Evolutionary conservation across 2,329 filamentous ascomycete genomes (phyloP), one percentile per base, ranked within the genome.

Genomic region (Aspergillus piperis): DNA sequence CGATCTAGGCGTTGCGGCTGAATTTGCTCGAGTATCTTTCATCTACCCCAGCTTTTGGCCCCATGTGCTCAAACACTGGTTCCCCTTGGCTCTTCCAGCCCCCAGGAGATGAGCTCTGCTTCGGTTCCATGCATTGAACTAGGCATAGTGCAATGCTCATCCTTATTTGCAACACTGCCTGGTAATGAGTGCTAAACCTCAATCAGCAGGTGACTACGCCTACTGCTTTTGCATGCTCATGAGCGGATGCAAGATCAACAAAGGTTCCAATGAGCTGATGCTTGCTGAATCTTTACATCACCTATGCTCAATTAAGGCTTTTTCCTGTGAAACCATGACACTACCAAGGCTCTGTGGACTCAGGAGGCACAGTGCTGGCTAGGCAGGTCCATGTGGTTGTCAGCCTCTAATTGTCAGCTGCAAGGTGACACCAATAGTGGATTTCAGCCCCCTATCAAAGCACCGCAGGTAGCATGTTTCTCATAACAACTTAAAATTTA

Each of bases 21-120:
- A 42, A 27, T 11, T 32, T 10, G n/a, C 23, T 48, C 19, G 5
- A 8, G 41, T 5, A 19, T 23, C 54, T 19, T 21, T 50, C 5
- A 42, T 19, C 10, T 27, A 19, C 53, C 53, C 41, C 53, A 25
- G 53, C 32, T 55, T 55, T 55, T 42, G 53, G 25, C 53, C 53
- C 53, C 53, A 32, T 39, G 30, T 11, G n/a, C 38, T 55, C 53
- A 55, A 55, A 55, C 53, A 55, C 53, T 55, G 25, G 53, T 55
- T 55, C 38, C 13, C 15, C 39, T 32, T 55, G 39, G 42, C 39
- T 41, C 17, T 39, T 17, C 27, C 30, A 27, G 23, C 39, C 17
- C 27, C 4, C 41, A 19, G 42, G 39, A 30, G 6, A 36, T 21
- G 10, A 41, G 21, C 32, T 47, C 53, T 39, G 30, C 25, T 8